Evolutionary conservation across 441 rosid genomes (phyloP).

Genomic region (Gossypium trilobum): DNA sequence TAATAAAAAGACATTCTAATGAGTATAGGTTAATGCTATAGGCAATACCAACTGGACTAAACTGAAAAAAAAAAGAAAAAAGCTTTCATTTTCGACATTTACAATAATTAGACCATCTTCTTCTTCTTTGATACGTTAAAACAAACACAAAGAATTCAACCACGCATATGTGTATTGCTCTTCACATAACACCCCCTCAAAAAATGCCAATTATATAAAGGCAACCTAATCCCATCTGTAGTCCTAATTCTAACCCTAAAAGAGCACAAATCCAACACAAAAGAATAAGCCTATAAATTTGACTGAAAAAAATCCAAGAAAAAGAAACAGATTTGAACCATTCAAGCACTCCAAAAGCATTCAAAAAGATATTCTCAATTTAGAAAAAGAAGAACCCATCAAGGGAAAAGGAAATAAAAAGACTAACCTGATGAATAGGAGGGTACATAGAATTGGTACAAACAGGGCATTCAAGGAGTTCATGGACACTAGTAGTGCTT

Average conservation of each 20-base stretch:
- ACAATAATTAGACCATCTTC: neutral
- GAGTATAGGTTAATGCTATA: too few relatives aligned
- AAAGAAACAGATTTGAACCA: neutral
- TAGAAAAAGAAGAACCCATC: neutral
- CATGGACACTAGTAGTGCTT: slow-evolving; percentile 78
- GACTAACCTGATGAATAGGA: slow-evolving; percentile 85
- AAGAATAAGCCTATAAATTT: neutral
- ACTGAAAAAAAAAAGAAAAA: neutral
- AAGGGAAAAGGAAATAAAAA: slow-evolving; percentile 1
- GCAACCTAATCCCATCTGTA: neutral
- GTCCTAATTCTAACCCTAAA: slow-evolving; percentile 1
- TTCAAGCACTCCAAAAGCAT: neutral
- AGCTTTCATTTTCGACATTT: neutral
- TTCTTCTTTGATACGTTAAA: neutral
- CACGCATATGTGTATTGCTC: neutral
- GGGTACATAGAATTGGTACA: slow-evolving; percentile 99
- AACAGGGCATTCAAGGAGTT: slow-evolving; percentile 95
- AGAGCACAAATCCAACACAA: neutral
- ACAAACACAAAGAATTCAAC: neutral
- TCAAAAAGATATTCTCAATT: neutral
- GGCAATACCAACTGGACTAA: neutral
- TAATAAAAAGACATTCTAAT: neutral
- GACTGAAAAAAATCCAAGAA: neutral
- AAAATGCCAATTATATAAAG: neutral
- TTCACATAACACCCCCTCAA: neutral